phyloP scores from a whole-genome alignment of 2,329 filamentous ascomycete genomes.

The Sporothrix euskadiensis region DNA sequence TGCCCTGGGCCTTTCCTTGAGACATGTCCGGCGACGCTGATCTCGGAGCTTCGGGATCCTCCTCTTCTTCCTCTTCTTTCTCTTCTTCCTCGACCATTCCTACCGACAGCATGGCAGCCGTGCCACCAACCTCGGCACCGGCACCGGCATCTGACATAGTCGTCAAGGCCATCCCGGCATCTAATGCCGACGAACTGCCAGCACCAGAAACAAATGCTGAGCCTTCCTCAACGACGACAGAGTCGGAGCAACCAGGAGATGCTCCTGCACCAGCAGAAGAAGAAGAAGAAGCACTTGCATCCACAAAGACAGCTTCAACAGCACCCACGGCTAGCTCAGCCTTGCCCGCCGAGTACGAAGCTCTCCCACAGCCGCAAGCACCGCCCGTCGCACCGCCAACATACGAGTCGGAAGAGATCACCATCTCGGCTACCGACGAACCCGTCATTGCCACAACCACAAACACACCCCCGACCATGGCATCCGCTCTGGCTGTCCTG shows the following conservation, averaged over 20 bases:
- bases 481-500: slow-evolving; percentile 19
- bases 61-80: neutral
- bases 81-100: neutral
- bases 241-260: neutral
- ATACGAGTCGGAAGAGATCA: slow-evolving; percentile 20
- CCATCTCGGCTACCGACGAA: slow-evolving; percentile 6
- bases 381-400: slow-evolving; percentile 10
- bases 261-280: neutral
- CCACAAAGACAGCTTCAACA: neutral
- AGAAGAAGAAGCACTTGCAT: neutral
- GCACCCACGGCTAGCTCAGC: neutral
- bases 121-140: neutral
- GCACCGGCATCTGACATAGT: neutral
- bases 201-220: neutral
- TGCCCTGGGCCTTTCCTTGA: neutral
- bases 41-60: neutral
- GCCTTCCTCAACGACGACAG: neutral
- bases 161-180: neutral
- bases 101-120: slow-evolving; percentile 5
- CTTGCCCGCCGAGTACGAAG: neutral
- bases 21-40: slow-evolving; percentile 21
- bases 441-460: slow-evolving; percentile 12
- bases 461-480: slow-evolving; percentile 27
- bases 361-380: slow-evolving; percentile 18
- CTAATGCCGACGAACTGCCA: neutral